A percentile compares a stretch with the other conserved stretches of the same genome.
phyloP scores from a whole-genome alignment of 1,284 basidiomycete genomes.

The Leccinum solheimii region DNA sequence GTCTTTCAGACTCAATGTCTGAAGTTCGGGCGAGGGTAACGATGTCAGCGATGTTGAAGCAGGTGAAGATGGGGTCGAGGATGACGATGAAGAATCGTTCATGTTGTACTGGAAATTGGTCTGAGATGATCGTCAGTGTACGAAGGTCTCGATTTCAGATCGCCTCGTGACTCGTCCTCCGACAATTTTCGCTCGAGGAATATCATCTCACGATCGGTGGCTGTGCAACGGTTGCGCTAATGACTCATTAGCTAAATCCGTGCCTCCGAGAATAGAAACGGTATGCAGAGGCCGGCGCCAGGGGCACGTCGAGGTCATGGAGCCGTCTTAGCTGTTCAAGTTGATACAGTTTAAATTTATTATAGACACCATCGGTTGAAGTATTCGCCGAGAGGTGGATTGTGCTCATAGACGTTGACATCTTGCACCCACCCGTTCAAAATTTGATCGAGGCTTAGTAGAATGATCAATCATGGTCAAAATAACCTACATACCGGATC shows the following conservation, averaged over 20 bases:
- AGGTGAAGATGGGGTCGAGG: slow-evolving; percentile 42
- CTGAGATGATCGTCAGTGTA: not conserved
- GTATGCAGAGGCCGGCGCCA: not conserved
- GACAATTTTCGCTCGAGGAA: slow-evolving; percentile 13
- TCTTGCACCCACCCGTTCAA: slow-evolving; percentile 80
- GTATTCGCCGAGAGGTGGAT: slow-evolving; percentile 16
- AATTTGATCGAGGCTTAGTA: slow-evolving; percentile 66
- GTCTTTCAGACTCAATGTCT: slow-evolving; percentile 49
- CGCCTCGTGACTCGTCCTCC: not conserved
- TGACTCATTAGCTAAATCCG: slow-evolving; percentile 1
- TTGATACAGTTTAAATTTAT: not conserved
- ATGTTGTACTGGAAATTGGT: slow-evolving; percentile 33
- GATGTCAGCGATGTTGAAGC: slow-evolving; percentile 54
- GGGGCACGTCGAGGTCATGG: no score
- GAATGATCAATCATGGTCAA: slow-evolving; percentile 14
- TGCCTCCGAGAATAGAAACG: not conserved
- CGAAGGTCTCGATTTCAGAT: slow-evolving; percentile 6
- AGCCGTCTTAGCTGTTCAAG: not conserved
- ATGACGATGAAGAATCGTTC: slow-evolving; percentile 39
- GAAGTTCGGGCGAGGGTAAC: slow-evolving; percentile 56
- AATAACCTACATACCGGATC: slow-evolving; percentile 47
- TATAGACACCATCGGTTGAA: not conserved
- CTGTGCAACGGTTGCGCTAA: slow-evolving; percentile 15
- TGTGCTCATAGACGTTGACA: slow-evolving; percentile 51
- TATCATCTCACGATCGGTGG: slow-evolving; percentile 32